These are phyloP conservation scores for Atkinsonella texensis DNA, from an alignment of 2,329 filamentous ascomycete genomes.

Conservation along the genomic window DNA sequence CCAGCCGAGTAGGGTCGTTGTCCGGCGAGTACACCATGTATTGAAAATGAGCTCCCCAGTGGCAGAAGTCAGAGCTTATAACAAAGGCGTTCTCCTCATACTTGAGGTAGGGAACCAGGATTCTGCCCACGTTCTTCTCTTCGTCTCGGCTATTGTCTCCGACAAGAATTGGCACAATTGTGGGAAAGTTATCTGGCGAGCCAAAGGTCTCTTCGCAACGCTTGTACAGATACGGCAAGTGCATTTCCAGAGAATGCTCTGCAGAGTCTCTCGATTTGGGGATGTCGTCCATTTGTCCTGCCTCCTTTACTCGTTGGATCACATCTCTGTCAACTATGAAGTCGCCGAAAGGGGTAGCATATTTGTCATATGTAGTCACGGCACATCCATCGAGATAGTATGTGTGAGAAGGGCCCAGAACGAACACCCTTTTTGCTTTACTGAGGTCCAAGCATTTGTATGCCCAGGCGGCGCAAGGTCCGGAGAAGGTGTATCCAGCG, in stretches of 20 bases:
- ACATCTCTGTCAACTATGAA: constrained; percentile 51
- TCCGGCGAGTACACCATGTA: constrained; percentile 64
- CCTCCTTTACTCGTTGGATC: constrained; percentile 34
- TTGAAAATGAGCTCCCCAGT: constrained; percentile 74
- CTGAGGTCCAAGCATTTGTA: constrained; percentile 81
- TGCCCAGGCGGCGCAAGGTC: constrained; percentile 83
- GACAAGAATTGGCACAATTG: constrained; percentile 74
- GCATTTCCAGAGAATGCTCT: constrained; percentile 95
- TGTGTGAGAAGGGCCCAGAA: constrained; percentile 88
- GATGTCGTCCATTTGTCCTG: constrained; percentile 38
- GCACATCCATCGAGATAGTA: constrained; percentile 68
- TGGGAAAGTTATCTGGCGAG: constrained; percentile 47
- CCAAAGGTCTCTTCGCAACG: constrained; percentile 44
- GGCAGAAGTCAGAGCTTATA: constrained; percentile 91
- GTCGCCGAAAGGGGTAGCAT: constrained; percentile 63
- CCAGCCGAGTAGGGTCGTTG: constrained; percentile 27
- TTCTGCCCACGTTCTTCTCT: constrained; percentile 55
- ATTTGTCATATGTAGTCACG: constrained; percentile 58
- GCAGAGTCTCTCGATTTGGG: constrained; percentile 54
- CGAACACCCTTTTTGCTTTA: constrained; percentile 73
- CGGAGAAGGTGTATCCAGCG: constrained; percentile 88
- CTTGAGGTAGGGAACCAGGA: constrained; percentile 67
- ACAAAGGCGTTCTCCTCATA: constrained; percentile 73
- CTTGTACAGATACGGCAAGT: constrained; percentile 86
- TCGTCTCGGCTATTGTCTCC: constrained; percentile 54